Evolutionary conservation across 768 basidiomycete species (phyloP).

Genomic region (Tylopilus subfusipes): DNA sequence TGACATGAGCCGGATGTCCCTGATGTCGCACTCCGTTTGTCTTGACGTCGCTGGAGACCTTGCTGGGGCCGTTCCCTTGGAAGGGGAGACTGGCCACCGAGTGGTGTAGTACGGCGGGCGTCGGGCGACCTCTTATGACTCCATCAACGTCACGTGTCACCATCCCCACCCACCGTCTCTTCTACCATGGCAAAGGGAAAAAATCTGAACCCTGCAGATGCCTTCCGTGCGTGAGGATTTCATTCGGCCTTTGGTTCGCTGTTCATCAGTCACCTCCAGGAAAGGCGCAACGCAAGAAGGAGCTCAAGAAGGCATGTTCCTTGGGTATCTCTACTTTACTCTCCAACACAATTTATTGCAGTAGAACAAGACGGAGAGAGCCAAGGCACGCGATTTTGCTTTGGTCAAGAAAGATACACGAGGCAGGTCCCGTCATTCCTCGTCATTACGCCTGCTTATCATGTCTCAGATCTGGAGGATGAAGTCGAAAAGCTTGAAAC

Average conservation of each 20-base stretch:
- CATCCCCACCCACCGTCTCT: too few relatives aligned
- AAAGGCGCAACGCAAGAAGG: conserved; percentile 90
- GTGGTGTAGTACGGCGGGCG: too few relatives aligned
- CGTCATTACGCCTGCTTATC: conserved; percentile 1
- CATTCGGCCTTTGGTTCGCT: not conserved
- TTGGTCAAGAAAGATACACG: conserved; percentile 92
- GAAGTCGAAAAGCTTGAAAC: conserved; percentile 70
- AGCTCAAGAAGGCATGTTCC: conserved; percentile 76
- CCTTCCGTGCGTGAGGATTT: conserved; percentile 60
- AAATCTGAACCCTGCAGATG: conserved; percentile 89
- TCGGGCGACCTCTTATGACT: conserved; percentile 21
- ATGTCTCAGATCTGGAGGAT: conserved; percentile 66
- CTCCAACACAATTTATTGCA: conserved; percentile 33
- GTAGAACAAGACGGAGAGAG: conserved; percentile 88
- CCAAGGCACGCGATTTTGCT: conserved; percentile 82
- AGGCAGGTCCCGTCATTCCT: conserved; percentile 42
- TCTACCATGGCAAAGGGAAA: conserved; percentile 77
- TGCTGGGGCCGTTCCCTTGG: conserved; percentile 45
- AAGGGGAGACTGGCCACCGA: conserved; percentile 39
- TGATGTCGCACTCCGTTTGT: conserved; percentile 11
- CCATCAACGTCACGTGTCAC: conserved; percentile 27
- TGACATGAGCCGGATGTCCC: conserved; percentile 24
- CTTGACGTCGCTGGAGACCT: conserved; percentile 10
- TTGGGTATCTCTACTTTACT: conserved; percentile 11
- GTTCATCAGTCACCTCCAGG: conserved; percentile 44